Percentiles rank a stretch among this genome's conserved stretches.
These are phyloP conservation scores for Colletotrichum somersetense DNA, from an alignment of 2,329 filamentous ascomycete species.

Conservation along the genomic window DNA sequence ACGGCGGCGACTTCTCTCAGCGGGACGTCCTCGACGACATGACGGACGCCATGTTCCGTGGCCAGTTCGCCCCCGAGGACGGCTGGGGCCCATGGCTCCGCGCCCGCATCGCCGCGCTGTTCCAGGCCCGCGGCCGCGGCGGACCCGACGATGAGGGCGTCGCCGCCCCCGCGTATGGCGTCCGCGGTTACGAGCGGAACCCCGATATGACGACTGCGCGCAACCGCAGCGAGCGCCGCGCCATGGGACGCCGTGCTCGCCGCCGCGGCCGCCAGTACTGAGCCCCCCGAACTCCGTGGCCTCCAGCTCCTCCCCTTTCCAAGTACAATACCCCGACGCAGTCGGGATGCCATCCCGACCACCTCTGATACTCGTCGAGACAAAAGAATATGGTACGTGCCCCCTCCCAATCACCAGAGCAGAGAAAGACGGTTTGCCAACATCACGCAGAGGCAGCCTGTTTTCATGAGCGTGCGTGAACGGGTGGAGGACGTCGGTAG, in stretches of 20 bases:
- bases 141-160: not conserved
- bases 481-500: not conserved
- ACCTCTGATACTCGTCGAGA: not conserved
- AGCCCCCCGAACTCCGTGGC: not conserved
- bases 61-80: conserved; percentile 3
- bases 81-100: conserved; percentile 3
- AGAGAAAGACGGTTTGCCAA: not conserved
- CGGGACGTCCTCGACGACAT: conserved; percentile 5
- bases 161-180: not conserved
- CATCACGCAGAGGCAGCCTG: not conserved
- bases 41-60: conserved; percentile 5
- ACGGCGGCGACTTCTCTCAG: conserved; percentile 22
- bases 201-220: conserved; percentile 1
- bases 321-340: not conserved
- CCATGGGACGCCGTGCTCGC: not conserved
- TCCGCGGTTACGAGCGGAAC: not conserved
- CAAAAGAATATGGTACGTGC: not conserved
- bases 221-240: conserved; percentile 12
- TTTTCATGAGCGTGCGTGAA: not conserved
- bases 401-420: not conserved
- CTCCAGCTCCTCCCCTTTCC: too few relatives aligned
- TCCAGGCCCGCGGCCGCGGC: not conserved
- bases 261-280: conserved; percentile 1
- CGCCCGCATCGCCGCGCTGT: not conserved
- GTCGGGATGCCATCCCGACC: not conserved